Base-by-base conservation (phyloP, 2,329 filamentous ascomycete genomes). In the Penicillium sp. region DNA sequence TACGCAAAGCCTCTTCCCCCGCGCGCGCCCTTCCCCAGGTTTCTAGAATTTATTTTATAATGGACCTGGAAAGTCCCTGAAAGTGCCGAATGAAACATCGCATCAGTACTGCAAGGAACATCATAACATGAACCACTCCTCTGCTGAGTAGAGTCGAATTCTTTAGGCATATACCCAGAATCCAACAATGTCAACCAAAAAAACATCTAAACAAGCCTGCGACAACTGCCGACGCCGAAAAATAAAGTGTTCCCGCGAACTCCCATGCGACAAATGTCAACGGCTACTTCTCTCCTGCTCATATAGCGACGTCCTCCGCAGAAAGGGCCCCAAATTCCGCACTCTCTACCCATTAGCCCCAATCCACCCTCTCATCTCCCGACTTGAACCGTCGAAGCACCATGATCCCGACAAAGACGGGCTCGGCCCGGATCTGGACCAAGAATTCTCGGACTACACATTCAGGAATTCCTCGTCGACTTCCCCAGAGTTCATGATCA, bases 161-260 rank as follows among this genome's bases (percentile, higher is more conserved):
- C 6, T 3, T 10, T 35, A 35, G 37, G 41, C 22, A 25, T 25
- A 25, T 25, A 25, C 22, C 19, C 39, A 52, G 41, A 36, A 68
- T 67, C 62, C 53, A 63, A 49, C 54, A 51, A 38, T 45, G 46
- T 47, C 39, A 45, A 31, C 49, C 50, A 56, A 49, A 58, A 48
- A 43, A 37, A 41, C 60, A 19, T 49, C 51, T 19, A 71, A 70
- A 49, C 69, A 72, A 54, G 68, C 69, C 38, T 72, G 69, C 50
- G 69, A 72, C 46, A 71, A 71, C 46, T 74, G 72, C 59, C 65
- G 71, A 27, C 61, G 65, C 13, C 67, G 71, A 39, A 74, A 74
- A 49, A 70, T 74, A 47, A 74, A 71, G 61, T 74, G 72, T 49
- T 65, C 64, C 38, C 67, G 64, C 59, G 69, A 64, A 55, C 61